Conservation (phyloP, 768 basidiomycete species). For the Lactarius akahatsu region DNA sequence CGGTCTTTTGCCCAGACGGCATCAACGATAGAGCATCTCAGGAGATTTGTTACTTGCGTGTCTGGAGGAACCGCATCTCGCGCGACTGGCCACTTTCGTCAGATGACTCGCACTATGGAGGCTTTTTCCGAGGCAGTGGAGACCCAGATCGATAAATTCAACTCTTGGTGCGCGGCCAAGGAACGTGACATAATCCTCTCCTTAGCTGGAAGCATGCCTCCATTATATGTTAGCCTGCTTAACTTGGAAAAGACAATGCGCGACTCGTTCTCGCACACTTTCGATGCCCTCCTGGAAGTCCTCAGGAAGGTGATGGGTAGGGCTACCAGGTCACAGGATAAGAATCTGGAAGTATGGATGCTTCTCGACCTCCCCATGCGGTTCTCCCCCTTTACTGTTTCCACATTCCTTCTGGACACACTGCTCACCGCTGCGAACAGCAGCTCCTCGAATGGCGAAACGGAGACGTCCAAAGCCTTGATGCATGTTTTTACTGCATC, state of each 20-base stretch:
- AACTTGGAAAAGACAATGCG: slow-evolving; percentile 58
- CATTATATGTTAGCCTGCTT: slow-evolving; percentile 63
- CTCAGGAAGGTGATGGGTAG: slow-evolving; percentile 39
- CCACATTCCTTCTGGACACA: slow-evolving; percentile 60
- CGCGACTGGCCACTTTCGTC: slow-evolving; percentile 20
- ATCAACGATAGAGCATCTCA: slow-evolving; percentile 60
- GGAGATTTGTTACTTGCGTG: slow-evolving; percentile 55
- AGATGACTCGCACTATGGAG: slow-evolving; percentile 62
- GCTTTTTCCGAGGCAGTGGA: slow-evolving; percentile 79
- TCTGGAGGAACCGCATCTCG: slow-evolving; percentile 37
- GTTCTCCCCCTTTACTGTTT: slow-evolving; percentile 51
- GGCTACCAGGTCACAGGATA: slow-evolving; percentile 31
- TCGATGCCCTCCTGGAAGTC: slow-evolving; percentile 55
- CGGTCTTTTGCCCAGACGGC: slow-evolving; percentile 56
- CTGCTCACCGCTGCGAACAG: slow-evolving; percentile 58
- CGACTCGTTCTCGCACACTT: slow-evolving; percentile 56
- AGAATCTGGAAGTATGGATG: slow-evolving; percentile 41
- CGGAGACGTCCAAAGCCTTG: slow-evolving; percentile 52
- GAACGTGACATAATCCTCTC: slow-evolving; percentile 71
- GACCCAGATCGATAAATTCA: slow-evolving; percentile 54
- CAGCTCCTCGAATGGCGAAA: slow-evolving; percentile 58
- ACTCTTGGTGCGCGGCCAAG: slow-evolving; percentile 65
- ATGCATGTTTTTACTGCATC: slow-evolving; percentile 60
- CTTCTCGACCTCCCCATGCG: slow-evolving; percentile 41
- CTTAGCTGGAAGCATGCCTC: slow-evolving; percentile 45